Conservation (phyloP, 345 rosid genomes). For the Erysimum cheiranthoides region DNA sequence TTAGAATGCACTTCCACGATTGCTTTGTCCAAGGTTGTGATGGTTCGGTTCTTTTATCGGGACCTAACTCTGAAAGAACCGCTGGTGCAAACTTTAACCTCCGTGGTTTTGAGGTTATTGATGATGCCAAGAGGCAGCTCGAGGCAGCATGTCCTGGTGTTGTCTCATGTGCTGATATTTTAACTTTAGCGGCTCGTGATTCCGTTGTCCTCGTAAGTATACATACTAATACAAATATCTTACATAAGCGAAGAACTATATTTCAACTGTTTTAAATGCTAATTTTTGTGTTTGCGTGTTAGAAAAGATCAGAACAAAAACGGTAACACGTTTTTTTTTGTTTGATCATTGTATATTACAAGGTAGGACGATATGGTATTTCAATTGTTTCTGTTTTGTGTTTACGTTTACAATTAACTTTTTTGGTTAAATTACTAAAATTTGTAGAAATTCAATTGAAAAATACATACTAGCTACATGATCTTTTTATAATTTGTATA, state of each 20-base stretch:
- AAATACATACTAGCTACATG: too few species aligned
- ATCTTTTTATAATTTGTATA: too few species aligned
- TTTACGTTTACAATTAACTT: background rate
- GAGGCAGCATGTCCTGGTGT: slow-evolving; percentile 54
- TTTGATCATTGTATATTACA: background rate
- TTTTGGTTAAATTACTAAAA: too few species aligned
- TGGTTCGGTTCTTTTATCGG: slow-evolving; percentile 53
- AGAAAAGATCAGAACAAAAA: background rate
- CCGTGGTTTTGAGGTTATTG: slow-evolving; percentile 48
- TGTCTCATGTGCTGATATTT: slow-evolving; percentile 60
- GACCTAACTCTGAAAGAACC: slow-evolving; percentile 50
- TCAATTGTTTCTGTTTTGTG: background rate
- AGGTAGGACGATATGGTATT: background rate
- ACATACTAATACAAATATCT: background rate
- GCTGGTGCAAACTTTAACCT: slow-evolving; percentile 45
- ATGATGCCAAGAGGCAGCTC: slow-evolving; percentile 42
- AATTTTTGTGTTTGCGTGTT: background rate
- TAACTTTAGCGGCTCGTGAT: slow-evolving; percentile 56
- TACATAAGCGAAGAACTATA: background rate
- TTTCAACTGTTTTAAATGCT: background rate
- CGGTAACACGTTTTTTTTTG: background rate
- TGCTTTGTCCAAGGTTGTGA: slow-evolving; percentile 61
- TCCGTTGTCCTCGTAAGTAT: slow-evolving; percentile 42
- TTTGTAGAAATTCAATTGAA: too few species aligned
- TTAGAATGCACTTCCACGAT: slow-evolving; percentile 57